These are phyloP conservation scores for Melanogaster broomeanus DNA, from an alignment of 768 basidiomycete species.

Conservation along the genomic window DNA sequence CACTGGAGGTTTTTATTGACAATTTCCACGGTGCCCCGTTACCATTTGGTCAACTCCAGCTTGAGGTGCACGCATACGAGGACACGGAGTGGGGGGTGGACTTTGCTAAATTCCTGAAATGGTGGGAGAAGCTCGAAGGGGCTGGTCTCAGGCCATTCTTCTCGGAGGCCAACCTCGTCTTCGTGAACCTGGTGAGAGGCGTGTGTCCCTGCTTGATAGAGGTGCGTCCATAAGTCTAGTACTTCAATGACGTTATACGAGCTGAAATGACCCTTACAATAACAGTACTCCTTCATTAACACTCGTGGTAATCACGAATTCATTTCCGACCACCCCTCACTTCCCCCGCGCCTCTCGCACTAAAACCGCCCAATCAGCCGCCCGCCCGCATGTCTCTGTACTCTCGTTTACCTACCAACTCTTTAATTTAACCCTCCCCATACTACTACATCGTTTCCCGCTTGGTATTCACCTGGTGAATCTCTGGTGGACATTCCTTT, in stretches of 20 bases:
- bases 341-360: constrained; percentile 6
- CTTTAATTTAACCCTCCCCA: too few species aligned
- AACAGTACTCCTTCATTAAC: constrained; percentile 56
- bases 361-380: constrained; percentile 1
- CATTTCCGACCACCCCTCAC: constrained; percentile 23
- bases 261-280: background rate
- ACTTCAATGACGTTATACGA: background rate
- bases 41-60: constrained; percentile 71
- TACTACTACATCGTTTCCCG: too few species aligned
- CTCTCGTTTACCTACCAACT: too few species aligned
- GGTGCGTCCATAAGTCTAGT: constrained; percentile 22
- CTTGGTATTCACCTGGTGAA: too few species aligned
- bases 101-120: constrained; percentile 56
- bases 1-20: constrained; percentile 51
- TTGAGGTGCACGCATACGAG: constrained; percentile 63
- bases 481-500: too few species aligned
- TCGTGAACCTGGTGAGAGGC: constrained; percentile 41
- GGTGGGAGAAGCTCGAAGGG: constrained; percentile 73
- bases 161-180: constrained; percentile 58
- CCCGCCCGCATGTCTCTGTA: constrained; percentile 2
- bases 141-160: constrained; percentile 74
- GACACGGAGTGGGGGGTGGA: constrained; percentile 49
- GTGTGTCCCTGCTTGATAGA: constrained; percentile 42
- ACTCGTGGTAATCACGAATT: constrained; percentile 46
- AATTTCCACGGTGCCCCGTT: constrained; percentile 45